phyloP scores from a whole-genome alignment of 257 asterid species.

The Solanum etuberosum region DNA sequence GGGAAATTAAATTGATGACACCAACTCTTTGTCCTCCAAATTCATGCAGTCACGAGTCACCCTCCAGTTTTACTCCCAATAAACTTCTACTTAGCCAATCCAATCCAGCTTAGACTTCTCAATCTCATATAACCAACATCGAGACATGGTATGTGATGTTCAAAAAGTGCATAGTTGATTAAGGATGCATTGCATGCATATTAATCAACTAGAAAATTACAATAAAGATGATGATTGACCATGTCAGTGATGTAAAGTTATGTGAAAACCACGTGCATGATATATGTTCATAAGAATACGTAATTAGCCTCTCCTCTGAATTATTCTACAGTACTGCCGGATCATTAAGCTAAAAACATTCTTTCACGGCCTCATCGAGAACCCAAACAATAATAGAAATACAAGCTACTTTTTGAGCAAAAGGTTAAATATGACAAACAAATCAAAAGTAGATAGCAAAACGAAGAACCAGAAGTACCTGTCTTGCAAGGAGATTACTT shows the following conservation, averaged over 20 bases:
- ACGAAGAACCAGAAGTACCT: slow-evolving; percentile 32
- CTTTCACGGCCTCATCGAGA: background rate
- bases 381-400: background rate
- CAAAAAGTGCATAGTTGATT: background rate
- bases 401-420: background rate
- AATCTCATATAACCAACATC: background rate
- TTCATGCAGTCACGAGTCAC: background rate
- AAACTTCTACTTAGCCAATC: background rate
- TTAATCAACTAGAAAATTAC: background rate
- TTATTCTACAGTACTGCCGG: background rate
- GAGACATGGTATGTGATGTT: background rate
- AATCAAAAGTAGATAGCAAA: background rate
- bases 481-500: slow-evolving; percentile 78
- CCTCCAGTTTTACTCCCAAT: background rate
- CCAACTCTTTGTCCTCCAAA: background rate
- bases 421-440: background rate
- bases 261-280: background rate
- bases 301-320: background rate
- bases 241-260: background rate
- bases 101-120: background rate
- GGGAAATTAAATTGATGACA: background rate
- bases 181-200: background rate
- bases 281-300: background rate
- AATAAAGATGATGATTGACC: background rate
- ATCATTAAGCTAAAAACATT: background rate